A percentile compares a stretch with the other conserved stretches of the same genome.
These are phyloP conservation scores for Sporothrix phasma DNA, from an alignment of 2,329 filamentous ascomycete genomes.

Conservation along the genomic window DNA sequence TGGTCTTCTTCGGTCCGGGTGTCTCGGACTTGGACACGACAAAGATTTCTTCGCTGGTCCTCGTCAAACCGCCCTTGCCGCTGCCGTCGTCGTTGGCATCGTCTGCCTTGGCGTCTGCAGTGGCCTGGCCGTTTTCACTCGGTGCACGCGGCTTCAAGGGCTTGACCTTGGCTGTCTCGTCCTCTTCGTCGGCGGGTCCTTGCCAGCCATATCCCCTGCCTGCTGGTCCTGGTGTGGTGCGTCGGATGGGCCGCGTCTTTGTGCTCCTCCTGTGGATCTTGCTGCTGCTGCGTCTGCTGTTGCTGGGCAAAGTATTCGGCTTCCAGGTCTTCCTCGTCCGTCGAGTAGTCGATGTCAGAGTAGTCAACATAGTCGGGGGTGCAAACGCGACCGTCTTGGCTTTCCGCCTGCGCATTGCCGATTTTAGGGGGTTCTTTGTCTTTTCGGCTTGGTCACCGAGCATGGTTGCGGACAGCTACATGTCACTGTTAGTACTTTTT, in stretches of 20 bases:
- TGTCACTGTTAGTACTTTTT: neutral
- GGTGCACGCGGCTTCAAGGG: conserved; percentile 41
- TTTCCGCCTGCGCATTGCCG: conserved; percentile 71
- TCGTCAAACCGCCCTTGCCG: conserved; percentile 21
- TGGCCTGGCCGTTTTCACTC: conserved; percentile 29
- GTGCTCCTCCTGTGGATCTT: conserved; percentile 26
- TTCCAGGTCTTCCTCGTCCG: conserved; percentile 56
- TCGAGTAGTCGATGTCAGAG: conserved; percentile 76
- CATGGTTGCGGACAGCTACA: conserved; percentile 52
- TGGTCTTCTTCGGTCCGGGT: conserved; percentile 49
- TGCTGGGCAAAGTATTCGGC: conserved; percentile 26
- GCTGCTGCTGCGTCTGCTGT: conserved; percentile 23
- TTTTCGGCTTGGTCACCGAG: conserved; percentile 60
- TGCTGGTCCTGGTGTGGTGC: conserved; percentile 20
- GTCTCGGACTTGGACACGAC: conserved; percentile 40
- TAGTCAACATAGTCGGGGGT: conserved; percentile 82
- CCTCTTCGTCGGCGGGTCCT: conserved; percentile 29
- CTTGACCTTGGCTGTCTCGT: conserved; percentile 46
- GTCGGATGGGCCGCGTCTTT: conserved; percentile 26
- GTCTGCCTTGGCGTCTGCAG: conserved; percentile 24
- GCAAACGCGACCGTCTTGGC: conserved; percentile 81
- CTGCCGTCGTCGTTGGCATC: conserved; percentile 30
- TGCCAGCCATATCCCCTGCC: conserved; percentile 8
- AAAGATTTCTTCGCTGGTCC: conserved; percentile 59
- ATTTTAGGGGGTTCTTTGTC: conserved; percentile 71